Base-by-base conservation (phyloP, 371 early-diverging fungal genomes). In the Blakeslea trispora region DNA sequence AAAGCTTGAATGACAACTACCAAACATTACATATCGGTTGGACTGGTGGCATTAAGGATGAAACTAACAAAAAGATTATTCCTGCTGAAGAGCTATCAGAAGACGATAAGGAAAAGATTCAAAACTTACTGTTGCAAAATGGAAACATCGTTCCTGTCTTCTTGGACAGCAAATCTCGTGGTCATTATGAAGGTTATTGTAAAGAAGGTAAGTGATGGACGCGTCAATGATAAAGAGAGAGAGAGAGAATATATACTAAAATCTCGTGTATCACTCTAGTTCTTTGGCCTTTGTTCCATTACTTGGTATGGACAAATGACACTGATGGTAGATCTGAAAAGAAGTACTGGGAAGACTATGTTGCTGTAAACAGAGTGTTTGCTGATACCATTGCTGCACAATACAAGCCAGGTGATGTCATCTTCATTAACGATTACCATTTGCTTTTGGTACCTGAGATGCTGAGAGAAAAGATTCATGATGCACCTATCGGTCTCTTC, bases 361-460 rank as follows among this genome's bases (percentile, higher is more conserved):
- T 85, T 22, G 73, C 86, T 50, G 96, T 96, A 17, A 98, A 98
- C 79, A 79, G 83, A 56, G 69, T 72, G 41, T 98, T 98, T 82
- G 91, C 94, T n/a, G 80, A 93, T 8, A 78, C 77, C 50, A 81
- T 99, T 35, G 74, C 75, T 10, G 77, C 86, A 24, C 70, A 84
- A 32, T 93, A 94, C 60, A 74, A 86, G 43, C 81, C 84, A 5
- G 94, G 91, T 19, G 99, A 99, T 75, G 75, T 91, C 48, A 90
- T 99, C 41, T 99, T 98, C 94, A 89, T 99, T 50, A 97, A 99
- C 64, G 99, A 99, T 77, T 99, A 99, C 68, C 99, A 99, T 72
- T 70, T 99, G 32, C 83, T 98, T 67, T 67, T 97, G 45, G 84
- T 98, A 1, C 99, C 99, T 8, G 76, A 84, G 52, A 84, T 98